Evolutionary conservation across 345 rosid genomes (phyloP).

Genomic region (Murraya paniculata): DNA sequence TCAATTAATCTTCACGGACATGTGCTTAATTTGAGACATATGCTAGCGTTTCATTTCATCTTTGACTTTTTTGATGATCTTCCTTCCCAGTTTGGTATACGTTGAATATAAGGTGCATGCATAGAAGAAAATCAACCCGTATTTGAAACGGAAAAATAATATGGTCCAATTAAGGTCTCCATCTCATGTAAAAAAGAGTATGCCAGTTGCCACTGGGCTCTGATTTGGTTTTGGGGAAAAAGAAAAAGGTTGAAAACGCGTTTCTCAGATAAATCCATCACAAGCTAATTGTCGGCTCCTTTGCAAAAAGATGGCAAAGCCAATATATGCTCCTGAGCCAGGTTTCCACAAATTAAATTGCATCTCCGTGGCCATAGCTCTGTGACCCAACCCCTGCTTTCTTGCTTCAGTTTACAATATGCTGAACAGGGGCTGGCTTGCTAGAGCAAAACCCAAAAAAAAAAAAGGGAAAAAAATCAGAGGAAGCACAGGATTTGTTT

Average conservation of each 20-base stretch:
- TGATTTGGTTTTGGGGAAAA: background rate
- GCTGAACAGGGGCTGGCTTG: background rate
- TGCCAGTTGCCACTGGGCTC: background rate
- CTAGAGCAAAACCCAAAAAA: background rate
- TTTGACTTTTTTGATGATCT: background rate
- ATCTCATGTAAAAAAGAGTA: background rate
- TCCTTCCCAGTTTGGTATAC: background rate
- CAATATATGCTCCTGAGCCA: background rate
- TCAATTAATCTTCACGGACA: no score
- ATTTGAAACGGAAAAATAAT: background rate
- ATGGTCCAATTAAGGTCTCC: background rate
- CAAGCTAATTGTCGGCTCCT: constrained; percentile 8
- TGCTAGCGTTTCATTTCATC: background rate
- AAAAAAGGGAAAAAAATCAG: background rate
- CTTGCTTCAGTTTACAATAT: background rate
- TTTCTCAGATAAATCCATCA: background rate
- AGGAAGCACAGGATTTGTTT: background rate
- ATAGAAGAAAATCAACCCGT: background rate
- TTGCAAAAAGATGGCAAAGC: background rate
- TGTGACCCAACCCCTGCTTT: background rate
- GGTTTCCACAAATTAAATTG: background rate
- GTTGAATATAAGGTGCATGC: no score
- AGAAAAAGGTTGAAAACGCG: constrained; percentile 6
- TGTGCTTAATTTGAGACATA: no score
- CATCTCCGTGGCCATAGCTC: background rate